Conservation (phyloP, 805 yeast species). For the Starmerella apicola region DNA sequence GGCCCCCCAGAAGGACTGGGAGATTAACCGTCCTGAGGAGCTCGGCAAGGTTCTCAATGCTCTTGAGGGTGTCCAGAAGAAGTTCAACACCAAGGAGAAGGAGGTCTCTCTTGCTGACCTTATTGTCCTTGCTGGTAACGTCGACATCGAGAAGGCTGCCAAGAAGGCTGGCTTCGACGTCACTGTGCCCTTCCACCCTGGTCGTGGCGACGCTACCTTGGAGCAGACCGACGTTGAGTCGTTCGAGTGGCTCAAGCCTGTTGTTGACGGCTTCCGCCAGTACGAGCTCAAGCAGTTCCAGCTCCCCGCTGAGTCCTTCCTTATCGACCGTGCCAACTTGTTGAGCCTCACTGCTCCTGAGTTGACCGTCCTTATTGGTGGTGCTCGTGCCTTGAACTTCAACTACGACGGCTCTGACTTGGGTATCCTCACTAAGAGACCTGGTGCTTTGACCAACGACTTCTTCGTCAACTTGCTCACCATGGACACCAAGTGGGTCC, state of each 20-base stretch:
- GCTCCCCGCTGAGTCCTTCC: conserved; percentile 11
- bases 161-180: conserved; percentile 10
- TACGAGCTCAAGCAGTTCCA: conserved; percentile 11
- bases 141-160: conserved; percentile 15
- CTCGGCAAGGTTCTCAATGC: conserved; percentile 8
- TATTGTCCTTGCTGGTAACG: conserved; percentile 14
- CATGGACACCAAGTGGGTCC: conserved; percentile 11
- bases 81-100: conserved; percentile 5
- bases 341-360: conserved; percentile 15
- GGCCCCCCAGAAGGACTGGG: conserved; percentile 18
- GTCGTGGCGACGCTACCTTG: conserved; percentile 14
- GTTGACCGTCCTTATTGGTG: conserved; percentile 16
- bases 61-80: conserved; percentile 5
- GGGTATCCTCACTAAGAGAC: conserved; percentile 13
- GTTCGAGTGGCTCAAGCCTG: conserved; percentile 15
- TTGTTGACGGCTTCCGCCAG: conserved; percentile 17
- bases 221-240: conserved; percentile 10
- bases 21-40: conserved; percentile 17
- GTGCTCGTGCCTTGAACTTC: conserved; percentile 10
- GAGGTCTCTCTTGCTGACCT: conserved; percentile 14
- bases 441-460: conserved; percentile 11
- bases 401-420: conserved; percentile 14
- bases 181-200: conserved; percentile 15
- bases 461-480: conserved; percentile 13
- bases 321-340: conserved; percentile 14